These are phyloP conservation scores for Plasmodium falciparum DNA, from an alignment of 169 alveolate species.

Conservation along the genomic window DNA sequence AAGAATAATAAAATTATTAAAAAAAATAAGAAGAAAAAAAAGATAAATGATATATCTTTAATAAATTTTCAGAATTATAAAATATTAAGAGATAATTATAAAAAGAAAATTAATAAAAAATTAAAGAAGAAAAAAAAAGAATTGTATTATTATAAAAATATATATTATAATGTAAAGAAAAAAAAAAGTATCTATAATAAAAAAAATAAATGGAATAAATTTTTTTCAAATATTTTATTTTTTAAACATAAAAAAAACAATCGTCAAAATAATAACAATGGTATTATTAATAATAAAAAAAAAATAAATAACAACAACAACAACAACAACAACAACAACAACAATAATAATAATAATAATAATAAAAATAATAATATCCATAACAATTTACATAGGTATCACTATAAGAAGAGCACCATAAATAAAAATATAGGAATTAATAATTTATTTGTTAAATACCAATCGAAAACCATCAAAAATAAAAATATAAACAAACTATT, in stretches of 20 bases:
- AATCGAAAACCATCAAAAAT: slow-evolving; percentile 19
- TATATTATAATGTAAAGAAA: not conserved
- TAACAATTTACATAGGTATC: no score
- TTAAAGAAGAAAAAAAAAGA: slow-evolving; percentile 2
- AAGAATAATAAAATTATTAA: not conserved
- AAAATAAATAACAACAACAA: no score
- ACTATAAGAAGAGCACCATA: not conserved
- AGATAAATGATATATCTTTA: not conserved
- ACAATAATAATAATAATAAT: no score
- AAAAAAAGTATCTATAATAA: not conserved
- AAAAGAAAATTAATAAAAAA: not conserved
- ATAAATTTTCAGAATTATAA: slow-evolving; percentile 12
- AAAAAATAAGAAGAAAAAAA: slow-evolving; percentile 3
- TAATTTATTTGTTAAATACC: slow-evolving; percentile 33
- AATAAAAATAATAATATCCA: no score
- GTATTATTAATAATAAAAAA: no score
- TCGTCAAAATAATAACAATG: not conserved
- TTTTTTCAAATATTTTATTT: no score
- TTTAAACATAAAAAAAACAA: no score
- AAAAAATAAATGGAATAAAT: slow-evolving; percentile 11
- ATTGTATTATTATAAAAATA: slow-evolving; percentile 4
- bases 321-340: no score
- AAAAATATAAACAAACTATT: slow-evolving; percentile 23
- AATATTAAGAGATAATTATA: not conserved
- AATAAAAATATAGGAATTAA: slow-evolving; percentile 3